Evolutionary conservation across 192 early-diverging fungal genomes (phyloP).

Genomic region (Backusella liffmaniae): DNA sequence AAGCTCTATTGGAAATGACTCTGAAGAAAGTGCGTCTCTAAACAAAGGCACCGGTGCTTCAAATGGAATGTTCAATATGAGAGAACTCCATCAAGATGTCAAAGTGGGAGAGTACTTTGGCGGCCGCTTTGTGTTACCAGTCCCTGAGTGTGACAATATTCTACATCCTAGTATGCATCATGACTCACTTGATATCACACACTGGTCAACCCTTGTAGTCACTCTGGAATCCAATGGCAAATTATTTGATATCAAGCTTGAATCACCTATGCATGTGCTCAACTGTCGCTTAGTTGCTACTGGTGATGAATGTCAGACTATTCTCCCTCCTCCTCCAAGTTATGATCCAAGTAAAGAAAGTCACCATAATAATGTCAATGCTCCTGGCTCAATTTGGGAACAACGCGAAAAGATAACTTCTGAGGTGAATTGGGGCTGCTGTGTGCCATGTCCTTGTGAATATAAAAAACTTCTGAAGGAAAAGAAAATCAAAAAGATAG

Average conservation of each 20-base stretch:
- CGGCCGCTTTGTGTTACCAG: conserved; percentile 27
- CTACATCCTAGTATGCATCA: conserved; percentile 22
- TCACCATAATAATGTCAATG: background rate
- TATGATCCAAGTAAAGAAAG: background rate
- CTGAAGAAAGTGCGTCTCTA: background rate
- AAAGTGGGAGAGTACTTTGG: conserved; percentile 16
- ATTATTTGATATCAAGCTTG: conserved; percentile 11
- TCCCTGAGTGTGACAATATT: conserved; percentile 22
- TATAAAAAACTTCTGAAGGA: background rate
- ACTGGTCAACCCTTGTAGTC: conserved; percentile 20
- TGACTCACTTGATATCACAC: conserved; percentile 10
- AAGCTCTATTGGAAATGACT: background rate
- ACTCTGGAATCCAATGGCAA: conserved; percentile 9
- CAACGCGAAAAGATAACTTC: conserved; percentile 23
- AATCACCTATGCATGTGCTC: conserved; percentile 22
- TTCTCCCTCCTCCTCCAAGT: conserved; percentile 25
- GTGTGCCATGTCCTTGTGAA: conserved; percentile 20
- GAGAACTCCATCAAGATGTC: conserved; percentile 19
- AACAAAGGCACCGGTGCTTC: background rate
- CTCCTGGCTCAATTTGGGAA: conserved; percentile 18
- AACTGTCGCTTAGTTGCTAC: conserved; percentile 26
- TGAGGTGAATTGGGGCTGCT: conserved; percentile 9
- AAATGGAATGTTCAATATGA: conserved; percentile 15
- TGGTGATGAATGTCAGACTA: conserved; percentile 23
- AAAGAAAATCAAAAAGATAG: background rate